These are phyloP conservation scores for Coix lacrymajobi DNA, from an alignment of 176 grass and related monocot species.

Conservation along the genomic window DNA sequence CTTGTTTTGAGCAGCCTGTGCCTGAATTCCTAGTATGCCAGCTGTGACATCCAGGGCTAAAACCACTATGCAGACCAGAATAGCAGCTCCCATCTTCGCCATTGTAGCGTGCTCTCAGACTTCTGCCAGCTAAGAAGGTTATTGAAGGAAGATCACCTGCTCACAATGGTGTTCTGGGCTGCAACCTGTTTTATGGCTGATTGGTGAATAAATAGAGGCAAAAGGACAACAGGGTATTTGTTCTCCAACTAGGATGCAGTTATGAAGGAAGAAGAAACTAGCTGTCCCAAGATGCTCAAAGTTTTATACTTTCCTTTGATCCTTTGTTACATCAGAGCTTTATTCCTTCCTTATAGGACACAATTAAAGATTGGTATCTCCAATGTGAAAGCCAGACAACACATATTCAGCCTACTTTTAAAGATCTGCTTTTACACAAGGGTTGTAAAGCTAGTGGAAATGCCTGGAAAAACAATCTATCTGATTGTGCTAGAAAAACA, in stretches of 20 bases:
- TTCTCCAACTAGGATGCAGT: slow-evolving; percentile 34
- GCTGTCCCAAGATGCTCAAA: slow-evolving; percentile 72
- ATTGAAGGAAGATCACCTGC: slow-evolving; percentile 26
- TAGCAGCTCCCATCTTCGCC: slow-evolving; percentile 37
- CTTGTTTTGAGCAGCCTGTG: slow-evolving; percentile 84
- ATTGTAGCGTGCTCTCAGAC: slow-evolving; percentile 23
- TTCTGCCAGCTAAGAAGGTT: slow-evolving; percentile 18
- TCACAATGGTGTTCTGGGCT: slow-evolving; percentile 16
- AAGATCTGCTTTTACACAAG: slow-evolving; percentile 41
- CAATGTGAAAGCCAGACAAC: slow-evolving; percentile 31
- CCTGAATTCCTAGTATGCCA: slow-evolving; percentile 85
- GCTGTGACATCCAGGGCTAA: slow-evolving; percentile 79
- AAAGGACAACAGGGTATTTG: slow-evolving; percentile 37
- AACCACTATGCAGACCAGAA: slow-evolving; percentile 68
- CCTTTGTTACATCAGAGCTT: slow-evolving; percentile 37
- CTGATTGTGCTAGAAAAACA: slow-evolving; percentile 18
- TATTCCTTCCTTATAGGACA: slow-evolving; percentile 67
- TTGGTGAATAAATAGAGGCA: slow-evolving; percentile 32
- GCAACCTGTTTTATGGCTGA: slow-evolving; percentile 36
- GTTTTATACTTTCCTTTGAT: slow-evolving; percentile 50
- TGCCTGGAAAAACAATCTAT: background rate
- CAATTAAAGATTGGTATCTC: slow-evolving; percentile 77
- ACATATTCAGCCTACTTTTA: slow-evolving; percentile 38
- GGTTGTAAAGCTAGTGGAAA: slow-evolving; percentile 27
- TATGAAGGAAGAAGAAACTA: slow-evolving; percentile 37